Conservation (phyloP, 2,329 filamentous ascomycete species). For the Fusarium sp. region DNA sequence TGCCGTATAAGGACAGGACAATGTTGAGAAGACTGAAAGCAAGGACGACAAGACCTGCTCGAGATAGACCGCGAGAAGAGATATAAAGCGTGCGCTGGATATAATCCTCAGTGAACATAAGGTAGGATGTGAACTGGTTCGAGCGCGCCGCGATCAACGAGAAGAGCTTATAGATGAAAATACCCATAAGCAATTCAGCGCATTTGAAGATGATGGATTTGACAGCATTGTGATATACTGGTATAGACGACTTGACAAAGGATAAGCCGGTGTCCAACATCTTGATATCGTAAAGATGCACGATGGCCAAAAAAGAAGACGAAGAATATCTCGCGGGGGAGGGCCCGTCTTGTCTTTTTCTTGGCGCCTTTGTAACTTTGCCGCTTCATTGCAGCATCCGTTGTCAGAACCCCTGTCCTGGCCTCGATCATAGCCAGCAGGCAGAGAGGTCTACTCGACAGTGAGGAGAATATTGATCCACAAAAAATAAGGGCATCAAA, state of each 20-base stretch:
- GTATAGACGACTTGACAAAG: constrained; percentile 30
- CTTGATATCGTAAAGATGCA: neutral
- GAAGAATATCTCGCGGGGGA: neutral
- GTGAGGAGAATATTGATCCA: neutral
- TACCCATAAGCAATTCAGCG: constrained; percentile 30
- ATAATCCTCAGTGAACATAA: constrained; percentile 39
- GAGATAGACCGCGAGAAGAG: constrained; percentile 21
- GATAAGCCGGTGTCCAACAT: constrained; percentile 21
- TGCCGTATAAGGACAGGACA: constrained; percentile 23
- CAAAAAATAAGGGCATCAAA: neutral
- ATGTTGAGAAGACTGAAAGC: constrained; percentile 24
- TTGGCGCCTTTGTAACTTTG: neutral
- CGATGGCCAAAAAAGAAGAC: neutral
- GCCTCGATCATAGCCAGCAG: neutral
- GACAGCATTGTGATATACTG: constrained; percentile 35
- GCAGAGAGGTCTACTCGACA: neutral
- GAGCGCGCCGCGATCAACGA: constrained; percentile 29
- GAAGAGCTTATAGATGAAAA: constrained; percentile 34
- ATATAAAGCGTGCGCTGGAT: constrained; percentile 23
- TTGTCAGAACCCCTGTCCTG: neutral
- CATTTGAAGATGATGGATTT: constrained; percentile 35
- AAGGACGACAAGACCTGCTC: constrained; percentile 20
- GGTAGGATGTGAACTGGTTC: constrained; percentile 35
- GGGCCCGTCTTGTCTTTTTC: too few species aligned
- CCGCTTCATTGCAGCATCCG: neutral